Evolutionary conservation across 306 rosid species (phyloP).

Genomic region (Coriaria nepalensis): DNA sequence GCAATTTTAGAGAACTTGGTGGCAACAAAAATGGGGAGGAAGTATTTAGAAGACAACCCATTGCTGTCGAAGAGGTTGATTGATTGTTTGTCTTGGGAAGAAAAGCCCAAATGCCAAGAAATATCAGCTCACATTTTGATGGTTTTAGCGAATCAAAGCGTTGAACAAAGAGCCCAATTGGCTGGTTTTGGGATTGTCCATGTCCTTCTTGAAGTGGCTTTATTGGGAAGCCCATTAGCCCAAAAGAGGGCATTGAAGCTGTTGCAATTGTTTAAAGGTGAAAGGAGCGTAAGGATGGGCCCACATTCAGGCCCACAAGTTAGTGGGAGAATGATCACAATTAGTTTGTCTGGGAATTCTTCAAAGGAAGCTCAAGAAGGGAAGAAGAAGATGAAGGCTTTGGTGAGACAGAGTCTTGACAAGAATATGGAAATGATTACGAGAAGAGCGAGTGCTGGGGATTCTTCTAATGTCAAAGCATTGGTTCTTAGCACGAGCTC

Average conservation of each 20-base stretch:
- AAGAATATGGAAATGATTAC: constrained; percentile 84
- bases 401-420: constrained; percentile 72
- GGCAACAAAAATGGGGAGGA: no score
- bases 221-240: constrained; percentile 70
- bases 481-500: constrained; percentile 85
- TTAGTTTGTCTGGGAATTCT: constrained; percentile 43
- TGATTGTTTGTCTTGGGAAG: constrained; percentile 82
- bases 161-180: constrained; percentile 69
- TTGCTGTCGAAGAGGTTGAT: constrained; percentile 15
- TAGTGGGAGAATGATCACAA: constrained; percentile 34
- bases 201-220: constrained; percentile 61
- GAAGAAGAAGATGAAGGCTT: constrained; percentile 75
- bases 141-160: constrained; percentile 87
- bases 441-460: constrained; percentile 54
- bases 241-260: constrained; percentile 79
- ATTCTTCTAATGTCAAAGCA: constrained; percentile 43
- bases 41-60: no score
- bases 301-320: constrained; percentile 91
- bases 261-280: constrained; percentile 80
- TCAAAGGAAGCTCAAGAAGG: constrained; percentile 45
- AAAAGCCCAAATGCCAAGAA: constrained; percentile 65
- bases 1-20: no score
- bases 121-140: constrained; percentile 64
- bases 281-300: constrained; percentile 55
- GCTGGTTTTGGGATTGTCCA: constrained; percentile 52